Conservation (phyloP, 169 alveolate species). For the Besnoitia besnoiti region DNA sequence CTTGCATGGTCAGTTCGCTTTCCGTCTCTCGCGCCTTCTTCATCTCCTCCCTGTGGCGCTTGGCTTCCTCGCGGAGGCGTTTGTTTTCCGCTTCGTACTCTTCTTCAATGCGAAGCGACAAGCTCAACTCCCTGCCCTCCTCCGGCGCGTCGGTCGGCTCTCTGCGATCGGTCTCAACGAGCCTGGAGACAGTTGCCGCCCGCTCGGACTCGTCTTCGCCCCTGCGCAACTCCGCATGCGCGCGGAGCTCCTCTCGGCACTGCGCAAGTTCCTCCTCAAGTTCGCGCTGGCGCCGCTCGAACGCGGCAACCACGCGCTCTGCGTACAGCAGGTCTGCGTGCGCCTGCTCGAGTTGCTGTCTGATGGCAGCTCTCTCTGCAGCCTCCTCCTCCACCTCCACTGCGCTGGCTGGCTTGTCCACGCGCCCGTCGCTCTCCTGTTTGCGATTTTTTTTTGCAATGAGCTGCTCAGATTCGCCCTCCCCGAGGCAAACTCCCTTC, state of each 20-base stretch:
- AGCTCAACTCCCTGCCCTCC: background rate
- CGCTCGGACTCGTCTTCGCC: background rate
- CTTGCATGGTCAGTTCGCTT: background rate
- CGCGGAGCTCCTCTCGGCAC: background rate
- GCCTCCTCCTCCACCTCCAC: background rate
- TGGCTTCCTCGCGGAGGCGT: background rate
- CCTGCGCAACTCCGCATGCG: no score
- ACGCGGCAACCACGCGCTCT: background rate
- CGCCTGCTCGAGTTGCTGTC: background rate
- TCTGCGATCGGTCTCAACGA: background rate
- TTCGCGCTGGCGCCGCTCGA: background rate
- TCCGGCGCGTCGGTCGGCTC: background rate
- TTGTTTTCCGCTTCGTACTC: constrained; percentile 37
- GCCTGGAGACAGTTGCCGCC: background rate
- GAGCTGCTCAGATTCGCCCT: background rate
- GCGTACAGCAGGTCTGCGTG: background rate
- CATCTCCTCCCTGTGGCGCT: background rate
- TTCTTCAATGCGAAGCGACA: background rate
- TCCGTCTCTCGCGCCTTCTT: background rate
- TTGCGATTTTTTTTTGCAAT: background rate
- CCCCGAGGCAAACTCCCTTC: background rate
- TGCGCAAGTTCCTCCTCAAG: background rate
- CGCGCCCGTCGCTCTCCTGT: background rate
- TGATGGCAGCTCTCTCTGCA: background rate
- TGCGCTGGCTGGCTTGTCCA: background rate